These are phyloP conservation scores for Spathaspora boniae DNA, from an alignment of 805 yeast species.

Conservation along the genomic window DNA sequence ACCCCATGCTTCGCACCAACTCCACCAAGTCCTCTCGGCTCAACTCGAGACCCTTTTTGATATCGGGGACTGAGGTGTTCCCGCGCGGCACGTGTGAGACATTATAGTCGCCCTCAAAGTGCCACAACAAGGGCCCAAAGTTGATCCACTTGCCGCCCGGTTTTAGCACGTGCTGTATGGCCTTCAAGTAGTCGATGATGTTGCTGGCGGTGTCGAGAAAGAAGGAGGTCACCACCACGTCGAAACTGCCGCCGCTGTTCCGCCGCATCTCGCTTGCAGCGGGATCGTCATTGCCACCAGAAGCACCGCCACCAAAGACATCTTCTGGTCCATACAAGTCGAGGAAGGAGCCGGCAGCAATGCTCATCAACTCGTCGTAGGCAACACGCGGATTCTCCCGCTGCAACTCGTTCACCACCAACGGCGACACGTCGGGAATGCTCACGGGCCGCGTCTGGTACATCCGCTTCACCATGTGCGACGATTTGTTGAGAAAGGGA, in stretches of 20 bases:
- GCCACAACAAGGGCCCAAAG: slow-evolving; percentile 72
- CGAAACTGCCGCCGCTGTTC: slow-evolving; percentile 36
- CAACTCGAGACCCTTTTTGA: slow-evolving; percentile 57
- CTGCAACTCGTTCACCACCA: slow-evolving; percentile 29
- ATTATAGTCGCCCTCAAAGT: slow-evolving; percentile 52
- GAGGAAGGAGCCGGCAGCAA: slow-evolving; percentile 69
- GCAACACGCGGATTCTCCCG: slow-evolving; percentile 36
- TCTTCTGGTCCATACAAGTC: slow-evolving; percentile 59
- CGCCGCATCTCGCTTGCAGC: slow-evolving; percentile 40
- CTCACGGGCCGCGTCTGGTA: slow-evolving; percentile 48
- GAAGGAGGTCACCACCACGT: slow-evolving; percentile 52
- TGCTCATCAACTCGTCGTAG: slow-evolving; percentile 56
- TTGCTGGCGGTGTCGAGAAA: slow-evolving; percentile 65
- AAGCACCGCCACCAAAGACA: slow-evolving; percentile 34
- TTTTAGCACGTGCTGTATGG: slow-evolving; percentile 45
- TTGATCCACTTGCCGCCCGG: slow-evolving; percentile 56
- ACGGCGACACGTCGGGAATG: slow-evolving; percentile 52
- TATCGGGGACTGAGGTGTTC: slow-evolving; percentile 27
- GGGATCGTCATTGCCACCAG: slow-evolving; percentile 34
- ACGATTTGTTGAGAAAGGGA: slow-evolving; percentile 54
- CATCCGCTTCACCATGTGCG: slow-evolving; percentile 43
- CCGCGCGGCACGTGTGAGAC: no score
- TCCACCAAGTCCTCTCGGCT: slow-evolving; percentile 51
- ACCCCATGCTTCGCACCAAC: slow-evolving; percentile 48
- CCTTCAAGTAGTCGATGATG: slow-evolving; percentile 51